A percentile compares a stretch with the other conserved stretches of the same genome.
Conservation (phyloP, 1,284 basidiomycete genomes). For the Volvariella volvacea region DNA sequence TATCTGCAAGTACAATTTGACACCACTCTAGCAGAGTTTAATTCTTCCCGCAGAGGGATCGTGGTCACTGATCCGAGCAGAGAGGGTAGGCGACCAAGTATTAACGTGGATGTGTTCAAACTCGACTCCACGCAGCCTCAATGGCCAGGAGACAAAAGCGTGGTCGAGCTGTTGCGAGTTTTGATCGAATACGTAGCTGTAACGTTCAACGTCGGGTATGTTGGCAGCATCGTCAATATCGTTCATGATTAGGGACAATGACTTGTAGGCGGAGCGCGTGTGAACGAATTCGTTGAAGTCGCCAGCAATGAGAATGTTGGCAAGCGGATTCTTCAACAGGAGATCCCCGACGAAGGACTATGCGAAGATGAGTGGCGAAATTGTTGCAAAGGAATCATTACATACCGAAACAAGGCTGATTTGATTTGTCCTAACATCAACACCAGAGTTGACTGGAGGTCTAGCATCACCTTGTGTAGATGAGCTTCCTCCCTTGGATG, state of each 20-base stretch:
- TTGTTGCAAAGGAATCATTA: conserved; percentile 1
- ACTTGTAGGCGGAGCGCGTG: conserved; percentile 43
- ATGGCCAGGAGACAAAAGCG: conserved; percentile 42
- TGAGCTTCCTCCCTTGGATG: conserved; percentile 52
- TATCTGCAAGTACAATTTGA: background rate
- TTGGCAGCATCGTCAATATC: conserved; percentile 46
- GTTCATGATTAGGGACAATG: conserved; percentile 34
- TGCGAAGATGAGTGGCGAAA: background rate
- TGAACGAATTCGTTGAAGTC: conserved; percentile 62
- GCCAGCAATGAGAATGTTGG: conserved; percentile 50
- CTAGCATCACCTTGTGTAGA: conserved; percentile 51
- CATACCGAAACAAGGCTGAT: conserved; percentile 42
- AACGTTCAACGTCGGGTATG: conserved; percentile 44
- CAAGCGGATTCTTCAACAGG: conserved; percentile 33
- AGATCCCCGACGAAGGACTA: conserved; percentile 47
- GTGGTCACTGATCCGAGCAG: conserved; percentile 46
- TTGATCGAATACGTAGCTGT: conserved; percentile 58
- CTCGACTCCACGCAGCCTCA: conserved; percentile 33
- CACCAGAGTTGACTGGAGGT: conserved; percentile 50
- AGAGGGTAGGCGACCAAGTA: conserved; percentile 41
- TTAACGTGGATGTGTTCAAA: conserved; percentile 58
- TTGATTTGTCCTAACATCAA: conserved; percentile 43
- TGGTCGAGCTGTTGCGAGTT: conserved; percentile 56
- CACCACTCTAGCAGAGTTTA: conserved; percentile 29
- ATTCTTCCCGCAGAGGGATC: conserved; percentile 51